Evolutionary conservation across 192 early-diverging fungal genomes (phyloP).

Genomic region (Coemansia sp.): DNA sequence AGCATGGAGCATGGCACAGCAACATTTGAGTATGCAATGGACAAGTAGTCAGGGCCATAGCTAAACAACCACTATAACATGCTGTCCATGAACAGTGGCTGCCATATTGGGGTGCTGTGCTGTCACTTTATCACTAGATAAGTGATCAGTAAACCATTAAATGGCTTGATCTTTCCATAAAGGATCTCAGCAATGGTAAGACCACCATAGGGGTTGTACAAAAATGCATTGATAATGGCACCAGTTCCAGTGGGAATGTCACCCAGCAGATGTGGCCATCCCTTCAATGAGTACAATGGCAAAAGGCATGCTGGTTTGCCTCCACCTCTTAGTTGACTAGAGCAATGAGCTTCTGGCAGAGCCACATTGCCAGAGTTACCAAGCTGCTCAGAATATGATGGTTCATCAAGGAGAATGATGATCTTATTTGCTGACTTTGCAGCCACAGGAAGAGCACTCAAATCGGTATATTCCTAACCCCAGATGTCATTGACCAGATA

Average conservation of each 20-base stretch:
- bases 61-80: slow-evolving; percentile 61
- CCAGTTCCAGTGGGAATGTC: slow-evolving; percentile 36
- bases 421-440: background rate
- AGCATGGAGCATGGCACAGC: slow-evolving; percentile 18
- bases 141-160: slow-evolving; percentile 60
- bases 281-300: slow-evolving; percentile 58
- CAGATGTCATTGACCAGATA: slow-evolving; percentile 17
- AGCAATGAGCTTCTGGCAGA: slow-evolving; percentile 28
- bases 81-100: slow-evolving; percentile 35
- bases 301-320: slow-evolving; percentile 27
- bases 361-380: slow-evolving; percentile 47
- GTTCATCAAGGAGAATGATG: slow-evolving; percentile 26
- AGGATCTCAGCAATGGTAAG: slow-evolving; percentile 61
- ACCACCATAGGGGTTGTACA: slow-evolving; percentile 63
- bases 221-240: slow-evolving; percentile 58
- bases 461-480: background rate
- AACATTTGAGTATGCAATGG: slow-evolving; percentile 55
- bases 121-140: slow-evolving; percentile 57
- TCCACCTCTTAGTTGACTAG: slow-evolving; percentile 24
- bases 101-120: slow-evolving; percentile 44
- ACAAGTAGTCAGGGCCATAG: slow-evolving; percentile 60
- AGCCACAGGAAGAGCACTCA: slow-evolving; percentile 6
- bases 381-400: slow-evolving; percentile 10
- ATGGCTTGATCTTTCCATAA: slow-evolving; percentile 62
- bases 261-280: slow-evolving; percentile 59